phyloP scores from a whole-genome alignment of 345 rosid species.

The Acer campestre region DNA sequence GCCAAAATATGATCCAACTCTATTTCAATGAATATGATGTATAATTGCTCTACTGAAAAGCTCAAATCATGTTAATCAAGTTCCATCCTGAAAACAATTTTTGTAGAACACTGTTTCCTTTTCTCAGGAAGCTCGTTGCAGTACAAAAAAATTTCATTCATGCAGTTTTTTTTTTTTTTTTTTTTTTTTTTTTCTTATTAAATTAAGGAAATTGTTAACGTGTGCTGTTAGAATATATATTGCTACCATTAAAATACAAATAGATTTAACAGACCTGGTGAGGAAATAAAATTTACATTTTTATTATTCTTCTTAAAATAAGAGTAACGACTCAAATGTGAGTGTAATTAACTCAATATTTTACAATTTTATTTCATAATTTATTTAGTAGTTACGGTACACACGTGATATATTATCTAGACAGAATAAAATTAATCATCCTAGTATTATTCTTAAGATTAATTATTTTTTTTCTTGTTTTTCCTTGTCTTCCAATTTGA shows the following conservation, averaged over 20 bases:
- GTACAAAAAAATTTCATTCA: neutral
- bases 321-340: too few relatives aligned
- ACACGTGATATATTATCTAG: too few relatives aligned
- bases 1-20: slow-evolving; percentile 22
- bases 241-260: too few relatives aligned
- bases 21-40: neutral
- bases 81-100: slow-evolving; percentile 19
- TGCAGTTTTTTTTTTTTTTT: neutral
- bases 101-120: neutral
- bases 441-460: too few relatives aligned
- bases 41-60: slow-evolving; percentile 27
- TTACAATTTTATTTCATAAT: too few relatives aligned
- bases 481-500: neutral
- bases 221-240: neutral
- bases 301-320: too few relatives aligned
- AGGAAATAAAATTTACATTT: too few relatives aligned
- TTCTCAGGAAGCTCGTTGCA: neutral
- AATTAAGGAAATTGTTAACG: neutral
- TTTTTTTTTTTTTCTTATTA: neutral
- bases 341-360: too few relatives aligned
- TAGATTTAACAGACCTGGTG: too few relatives aligned
- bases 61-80: slow-evolving; percentile 19
- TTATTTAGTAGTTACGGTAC: too few relatives aligned
- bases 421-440: too few relatives aligned
- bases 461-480: neutral